Conservation (phyloP, 2,329 filamentous ascomycete species). For the Microdochium paspali region DNA sequence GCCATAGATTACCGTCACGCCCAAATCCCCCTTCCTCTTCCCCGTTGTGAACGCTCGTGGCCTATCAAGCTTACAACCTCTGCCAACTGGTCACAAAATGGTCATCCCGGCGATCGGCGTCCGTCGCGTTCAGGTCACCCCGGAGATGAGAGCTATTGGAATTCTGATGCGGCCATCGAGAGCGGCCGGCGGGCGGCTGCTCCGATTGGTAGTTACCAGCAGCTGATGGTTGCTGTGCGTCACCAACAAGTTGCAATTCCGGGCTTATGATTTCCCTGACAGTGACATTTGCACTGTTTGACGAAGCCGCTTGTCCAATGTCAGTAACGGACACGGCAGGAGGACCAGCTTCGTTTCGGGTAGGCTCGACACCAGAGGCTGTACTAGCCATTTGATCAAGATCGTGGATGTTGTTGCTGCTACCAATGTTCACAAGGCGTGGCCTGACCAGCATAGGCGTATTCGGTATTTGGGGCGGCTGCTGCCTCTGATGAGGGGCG, state of each 20-base stretch:
- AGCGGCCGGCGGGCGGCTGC: no score
- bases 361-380: neutral
- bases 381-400: neutral
- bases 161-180: neutral
- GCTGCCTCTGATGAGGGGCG: neutral
- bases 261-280: neutral
- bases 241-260: no score
- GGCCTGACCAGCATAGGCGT: neutral
- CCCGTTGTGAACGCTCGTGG: neutral
- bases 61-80: slow-evolving; percentile 2
- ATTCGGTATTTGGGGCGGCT: neutral
- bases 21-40: no score
- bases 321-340: neutral
- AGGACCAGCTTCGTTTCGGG: neutral
- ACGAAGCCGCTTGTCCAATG: neutral
- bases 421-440: neutral
- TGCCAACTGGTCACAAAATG: slow-evolving; percentile 6
- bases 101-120: slow-evolving; percentile 4
- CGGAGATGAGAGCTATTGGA: neutral
- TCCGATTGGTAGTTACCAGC: no score
- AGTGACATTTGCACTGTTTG: neutral
- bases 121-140: slow-evolving; percentile 5
- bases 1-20: no score
- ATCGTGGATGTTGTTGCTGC: neutral
- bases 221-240: no score